These are phyloP conservation scores for Fusarium lateritium DNA, from an alignment of 2,329 filamentous ascomycete genomes.

Conservation along the genomic window DNA sequence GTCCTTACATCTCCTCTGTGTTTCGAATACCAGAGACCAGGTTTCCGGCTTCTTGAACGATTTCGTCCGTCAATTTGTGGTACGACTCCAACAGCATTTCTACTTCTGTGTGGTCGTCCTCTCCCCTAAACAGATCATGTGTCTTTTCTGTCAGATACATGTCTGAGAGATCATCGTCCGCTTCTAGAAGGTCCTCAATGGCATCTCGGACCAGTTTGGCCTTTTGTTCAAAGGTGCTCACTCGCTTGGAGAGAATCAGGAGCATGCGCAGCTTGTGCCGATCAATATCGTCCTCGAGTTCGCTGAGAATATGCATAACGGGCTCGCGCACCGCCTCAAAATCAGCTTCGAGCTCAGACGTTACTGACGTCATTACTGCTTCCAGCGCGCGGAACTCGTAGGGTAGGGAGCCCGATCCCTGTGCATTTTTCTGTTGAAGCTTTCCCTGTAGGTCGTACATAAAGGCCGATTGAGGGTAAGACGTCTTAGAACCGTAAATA, in stretches of 20 bases:
- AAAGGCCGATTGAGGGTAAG: conserved; percentile 95
- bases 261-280: conserved; percentile 92
- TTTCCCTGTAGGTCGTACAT: conserved; percentile 98
- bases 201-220: conserved; percentile 93
- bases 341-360: conserved; percentile 90
- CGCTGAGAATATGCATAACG: conserved; percentile 87
- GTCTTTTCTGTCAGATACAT: conserved; percentile 97
- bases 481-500: conserved; percentile 93
- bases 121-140: conserved; percentile 78
- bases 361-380: conserved; percentile 94
- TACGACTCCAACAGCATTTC: conserved; percentile 98
- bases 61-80: conserved; percentile 97
- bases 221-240: conserved; percentile 98
- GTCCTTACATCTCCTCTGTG: conserved; percentile 93
- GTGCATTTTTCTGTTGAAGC: conserved; percentile 81
- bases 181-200: conserved; percentile 94
- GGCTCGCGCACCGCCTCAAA: conserved; percentile 95
- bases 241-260: conserved; percentile 93
- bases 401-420: conserved; percentile 76
- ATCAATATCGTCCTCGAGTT: conserved; percentile 97
- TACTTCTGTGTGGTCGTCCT: conserved; percentile 94
- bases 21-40: conserved; percentile 95
- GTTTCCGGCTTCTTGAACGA: conserved; percentile 94
- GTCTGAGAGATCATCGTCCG: conserved; percentile 91
- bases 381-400: conserved; percentile 98